These are phyloP conservation scores for Starmerella stellata DNA, from an alignment of 805 yeast species.

Conservation along the genomic window DNA sequence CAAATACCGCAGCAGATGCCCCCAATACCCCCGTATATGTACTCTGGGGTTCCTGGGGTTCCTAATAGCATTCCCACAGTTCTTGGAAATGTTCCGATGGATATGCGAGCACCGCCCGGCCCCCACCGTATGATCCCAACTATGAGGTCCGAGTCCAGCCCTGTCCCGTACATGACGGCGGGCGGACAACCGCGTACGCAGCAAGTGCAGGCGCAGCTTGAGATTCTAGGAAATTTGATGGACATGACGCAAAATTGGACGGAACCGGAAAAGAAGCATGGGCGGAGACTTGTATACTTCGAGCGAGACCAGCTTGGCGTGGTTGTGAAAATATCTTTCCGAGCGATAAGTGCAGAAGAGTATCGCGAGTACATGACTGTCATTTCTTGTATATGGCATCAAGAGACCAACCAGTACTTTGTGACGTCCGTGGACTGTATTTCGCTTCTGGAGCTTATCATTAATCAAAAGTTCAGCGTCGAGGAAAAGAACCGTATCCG, in stretches of 20 bases:
- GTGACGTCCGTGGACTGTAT: slow-evolving; percentile 53
- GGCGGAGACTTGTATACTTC: slow-evolving; percentile 34
- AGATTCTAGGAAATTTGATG: slow-evolving; percentile 17
- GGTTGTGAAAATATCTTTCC: slow-evolving; percentile 19
- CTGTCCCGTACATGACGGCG: no score
- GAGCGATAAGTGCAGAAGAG: slow-evolving; percentile 25
- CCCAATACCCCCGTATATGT: neutral
- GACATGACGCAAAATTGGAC: slow-evolving; percentile 31
- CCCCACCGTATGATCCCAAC: no score
- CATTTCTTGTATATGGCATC: slow-evolving; percentile 44
- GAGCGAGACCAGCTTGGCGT: slow-evolving; percentile 21
- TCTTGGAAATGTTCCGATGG: neutral
- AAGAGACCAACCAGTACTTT: slow-evolving; percentile 30
- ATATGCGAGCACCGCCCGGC: neutral
- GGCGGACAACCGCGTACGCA: no score
- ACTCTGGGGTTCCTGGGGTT: neutral
- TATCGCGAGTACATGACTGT: slow-evolving; percentile 29
- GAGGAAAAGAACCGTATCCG: slow-evolving; percentile 57
- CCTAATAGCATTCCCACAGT: neutral
- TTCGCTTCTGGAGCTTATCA: slow-evolving; percentile 36
- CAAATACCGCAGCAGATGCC: neutral
- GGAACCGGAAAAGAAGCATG: slow-evolving; percentile 24
- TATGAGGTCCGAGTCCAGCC: no score
- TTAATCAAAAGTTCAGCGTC: slow-evolving; percentile 36
- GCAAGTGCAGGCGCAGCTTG: slow-evolving; percentile 1